phyloP scores from a whole-genome alignment of 2,329 filamentous ascomycete genomes.

The Nemania abortiva region DNA sequence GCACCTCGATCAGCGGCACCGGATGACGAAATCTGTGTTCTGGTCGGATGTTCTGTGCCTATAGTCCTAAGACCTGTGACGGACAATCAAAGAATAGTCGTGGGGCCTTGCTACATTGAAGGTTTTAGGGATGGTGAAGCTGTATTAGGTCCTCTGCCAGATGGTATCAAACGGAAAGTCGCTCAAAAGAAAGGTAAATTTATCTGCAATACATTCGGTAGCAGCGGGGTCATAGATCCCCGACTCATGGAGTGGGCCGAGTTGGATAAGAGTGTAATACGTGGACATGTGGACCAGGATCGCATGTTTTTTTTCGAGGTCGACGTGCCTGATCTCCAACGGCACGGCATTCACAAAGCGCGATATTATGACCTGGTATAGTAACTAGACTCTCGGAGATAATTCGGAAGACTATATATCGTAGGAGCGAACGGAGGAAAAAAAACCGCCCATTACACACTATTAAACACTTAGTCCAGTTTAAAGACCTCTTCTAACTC shows the following conservation, averaged over 20 bases:
- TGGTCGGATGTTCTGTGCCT: not conserved
- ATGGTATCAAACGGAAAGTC: not conserved
- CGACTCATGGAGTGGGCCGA: not conserved
- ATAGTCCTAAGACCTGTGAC: not conserved
- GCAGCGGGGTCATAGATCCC: not conserved
- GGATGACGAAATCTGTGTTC: not conserved
- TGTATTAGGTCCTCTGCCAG: not conserved
- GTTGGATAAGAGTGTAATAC: constrained; percentile 3
- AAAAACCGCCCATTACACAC: no score
- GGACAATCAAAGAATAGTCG: not conserved
- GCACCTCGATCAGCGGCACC: not conserved
- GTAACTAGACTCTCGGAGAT: no score
- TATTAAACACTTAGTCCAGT: no score
- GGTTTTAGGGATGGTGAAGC: not conserved
- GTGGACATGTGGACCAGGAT: not conserved
- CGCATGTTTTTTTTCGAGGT: not conserved
- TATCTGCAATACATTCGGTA: not conserved
- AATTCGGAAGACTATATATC: no score
- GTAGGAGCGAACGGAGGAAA: no score
- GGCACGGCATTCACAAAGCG: not conserved
- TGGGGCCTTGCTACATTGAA: constrained; percentile 1
- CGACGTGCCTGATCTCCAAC: not conserved
- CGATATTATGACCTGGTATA: not conserved
- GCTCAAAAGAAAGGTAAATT: not conserved
- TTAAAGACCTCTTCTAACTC: no score